A percentile compares a stretch with the other conserved stretches of the same genome.
Evolutionary conservation across 768 basidiomycete genomes (phyloP).

Genomic region (Lentinula edodes): DNA sequence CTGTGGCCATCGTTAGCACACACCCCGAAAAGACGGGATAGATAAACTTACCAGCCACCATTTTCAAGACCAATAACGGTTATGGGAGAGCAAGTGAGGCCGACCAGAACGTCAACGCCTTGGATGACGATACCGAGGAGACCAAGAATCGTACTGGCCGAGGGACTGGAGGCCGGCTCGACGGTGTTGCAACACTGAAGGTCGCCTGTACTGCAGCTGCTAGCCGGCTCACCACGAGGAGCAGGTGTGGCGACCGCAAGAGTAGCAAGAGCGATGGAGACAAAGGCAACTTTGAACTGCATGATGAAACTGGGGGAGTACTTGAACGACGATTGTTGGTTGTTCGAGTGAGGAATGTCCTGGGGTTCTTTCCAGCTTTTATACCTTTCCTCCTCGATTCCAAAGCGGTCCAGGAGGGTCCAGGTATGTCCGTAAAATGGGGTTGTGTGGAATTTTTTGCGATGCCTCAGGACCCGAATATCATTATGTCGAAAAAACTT

Average conservation of each 20-base stretch:
- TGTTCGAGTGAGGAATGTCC: not conserved
- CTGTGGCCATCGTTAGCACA: not conserved
- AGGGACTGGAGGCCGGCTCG: conserved; percentile 9
- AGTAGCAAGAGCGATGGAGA: conserved; percentile 3
- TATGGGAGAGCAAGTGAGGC: conserved; percentile 6
- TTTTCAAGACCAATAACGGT: not conserved
- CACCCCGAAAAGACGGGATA: too few relatives aligned
- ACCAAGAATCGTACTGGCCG: conserved; percentile 9
- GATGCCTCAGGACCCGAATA: too few relatives aligned
- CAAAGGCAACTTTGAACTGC: conserved; percentile 7
- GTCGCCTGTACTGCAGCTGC: conserved; percentile 19
- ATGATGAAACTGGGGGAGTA: not conserved
- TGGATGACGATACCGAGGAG: conserved; percentile 43
- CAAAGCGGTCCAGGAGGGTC: not conserved
- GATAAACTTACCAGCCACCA: not conserved
- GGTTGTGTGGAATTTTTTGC: not conserved
- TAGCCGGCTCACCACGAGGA: conserved; percentile 9
- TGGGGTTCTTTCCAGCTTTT: not conserved
- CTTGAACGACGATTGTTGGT: conserved; percentile 3
- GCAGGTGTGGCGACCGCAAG: conserved; percentile 16
- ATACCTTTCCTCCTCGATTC: not conserved
- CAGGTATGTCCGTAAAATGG: not conserved
- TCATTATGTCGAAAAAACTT: too few relatives aligned
- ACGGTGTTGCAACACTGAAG: conserved; percentile 28
- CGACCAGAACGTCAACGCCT: conserved; percentile 15